phyloP scores from a whole-genome alignment of 305 asterid species.

The Andrographis paniculata region DNA sequence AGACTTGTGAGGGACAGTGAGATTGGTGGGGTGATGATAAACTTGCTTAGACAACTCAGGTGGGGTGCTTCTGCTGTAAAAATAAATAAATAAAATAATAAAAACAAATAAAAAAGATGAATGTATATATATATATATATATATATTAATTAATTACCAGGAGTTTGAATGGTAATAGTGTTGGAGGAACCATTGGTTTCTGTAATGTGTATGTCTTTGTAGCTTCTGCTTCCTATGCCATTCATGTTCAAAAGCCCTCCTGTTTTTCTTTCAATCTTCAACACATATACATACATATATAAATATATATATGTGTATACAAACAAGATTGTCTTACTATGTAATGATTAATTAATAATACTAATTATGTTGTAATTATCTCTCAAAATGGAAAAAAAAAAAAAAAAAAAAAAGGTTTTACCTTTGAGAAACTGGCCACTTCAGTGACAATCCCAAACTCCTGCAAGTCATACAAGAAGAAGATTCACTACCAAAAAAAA shows the following conservation, averaged over 20 bases:
- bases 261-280: background rate
- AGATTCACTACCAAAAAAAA: too few relatives aligned
- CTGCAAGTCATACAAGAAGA: too few relatives aligned
- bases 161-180: background rate
- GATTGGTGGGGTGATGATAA: slow-evolving; percentile 2
- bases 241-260: slow-evolving; percentile 10
- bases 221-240: slow-evolving; percentile 1
- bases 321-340: too few relatives aligned
- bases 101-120: too few relatives aligned
- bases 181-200: slow-evolving; percentile 6
- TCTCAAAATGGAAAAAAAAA: too few relatives aligned
- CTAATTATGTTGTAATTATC: too few relatives aligned
- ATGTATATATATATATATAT: too few relatives aligned
- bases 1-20: slow-evolving; percentile 14
- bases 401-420: too few relatives aligned
- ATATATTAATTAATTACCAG: background rate
- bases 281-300: too few relatives aligned
- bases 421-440: background rate
- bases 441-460: background rate
- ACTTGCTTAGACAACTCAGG: background rate
- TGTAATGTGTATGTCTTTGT: slow-evolving; percentile 1
- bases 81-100: too few relatives aligned
- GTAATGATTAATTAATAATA: too few relatives aligned
- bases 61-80: slow-evolving; percentile 3
- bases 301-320: too few relatives aligned